A percentile compares a stretch with the other conserved stretches of the same genome.
Evolutionary conservation across 495 filamentous ascomycete species (phyloP).

Genomic region (Penicillium salamii): DNA sequence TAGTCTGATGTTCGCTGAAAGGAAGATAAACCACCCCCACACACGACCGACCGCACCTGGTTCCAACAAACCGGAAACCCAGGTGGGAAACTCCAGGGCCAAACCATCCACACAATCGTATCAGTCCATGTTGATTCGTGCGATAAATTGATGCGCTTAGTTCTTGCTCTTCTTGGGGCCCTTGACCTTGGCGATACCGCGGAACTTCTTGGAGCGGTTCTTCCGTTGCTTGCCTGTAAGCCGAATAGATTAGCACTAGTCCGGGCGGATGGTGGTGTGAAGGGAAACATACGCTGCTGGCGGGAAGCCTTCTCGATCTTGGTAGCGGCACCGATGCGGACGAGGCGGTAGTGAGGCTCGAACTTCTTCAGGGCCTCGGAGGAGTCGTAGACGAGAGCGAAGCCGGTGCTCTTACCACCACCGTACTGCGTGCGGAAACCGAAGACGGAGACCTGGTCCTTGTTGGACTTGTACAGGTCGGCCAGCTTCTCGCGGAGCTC

Average conservation of each 20-base stretch:
- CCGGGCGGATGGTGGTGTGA: background rate
- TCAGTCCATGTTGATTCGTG: conserved; percentile 20
- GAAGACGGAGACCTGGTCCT: conserved; percentile 95
- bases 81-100: conserved; percentile 20
- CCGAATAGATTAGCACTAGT: conserved; percentile 3
- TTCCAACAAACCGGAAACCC: conserved; percentile 7
- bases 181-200: conserved; percentile 90
- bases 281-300: conserved; percentile 88
- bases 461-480: conserved; percentile 93
- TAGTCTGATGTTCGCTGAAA: conserved; percentile 14
- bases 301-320: conserved; percentile 96
- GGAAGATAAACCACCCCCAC: conserved; percentile 11
- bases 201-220: conserved; percentile 98
- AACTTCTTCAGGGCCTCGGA: conserved; percentile 98
- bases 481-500: conserved; percentile 94
- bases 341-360: conserved; percentile 95
- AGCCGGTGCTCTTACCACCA: conserved; percentile 99
- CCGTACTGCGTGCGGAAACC: conserved; percentile 98
- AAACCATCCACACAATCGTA: conserved; percentile 27
- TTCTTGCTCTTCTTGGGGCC: conserved; percentile 70
- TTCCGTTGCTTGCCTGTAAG: conserved; percentile 99
- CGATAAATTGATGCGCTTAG: conserved; percentile 30
- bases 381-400: conserved; percentile 97
- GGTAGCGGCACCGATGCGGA: conserved; percentile 81
- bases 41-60: conserved; percentile 24